Evolutionary conservation across 2,329 filamentous ascomycete genomes (phyloP), one percentile per base, ranked within the genome.

Genomic region (Cercospora zeina): DNA sequence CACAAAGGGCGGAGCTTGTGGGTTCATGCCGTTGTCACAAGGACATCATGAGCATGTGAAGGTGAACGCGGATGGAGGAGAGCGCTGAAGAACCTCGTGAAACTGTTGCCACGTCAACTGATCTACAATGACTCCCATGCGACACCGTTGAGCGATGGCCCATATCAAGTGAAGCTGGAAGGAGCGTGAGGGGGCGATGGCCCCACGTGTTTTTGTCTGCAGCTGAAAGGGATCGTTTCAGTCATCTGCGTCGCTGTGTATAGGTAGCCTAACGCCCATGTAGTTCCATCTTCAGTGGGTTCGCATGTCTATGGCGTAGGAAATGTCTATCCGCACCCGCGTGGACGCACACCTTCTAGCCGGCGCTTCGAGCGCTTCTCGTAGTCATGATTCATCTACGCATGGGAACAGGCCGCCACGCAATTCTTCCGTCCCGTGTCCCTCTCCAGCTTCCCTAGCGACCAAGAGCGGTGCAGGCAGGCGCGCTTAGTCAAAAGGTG

Each of bases 401-500:
- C 53, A 37, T 42, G 34, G 19, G 9, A 21, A 27, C 21, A 16
- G 13, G n/a, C 30, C 24, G 47, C 24, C 24, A 16, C n/a, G 24
- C 24, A 31, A 31, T 33, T 6, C 9, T 33, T 21, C 47, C n/a
- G 24, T 21, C 9, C 24, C 16, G 24, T 16, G 24, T 10, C 47
- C 13, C 11, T 21, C 39, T 19, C 31, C 3, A 11, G 7, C 31
- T 14, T 39, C 14, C n/a, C 6, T 10, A 57, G 4, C n/a, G 24
- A n/a, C 21, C 19, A 21, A 27, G 3, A n/a, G 21, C 34, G 33
- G 8, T 21, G 8, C 19, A 39, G 24, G 10, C 19, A 19, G n/a
- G 34, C 19, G 16, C n/a, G n/a, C 54, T 63, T 66, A 68, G 56
- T 72, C 68, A 37, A 72, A 71, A 64, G 93, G 95, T 75, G 93